Evolutionary conservation across 805 yeast genomes (phyloP).

Genomic region (Wickerhamiella siamensis): DNA sequence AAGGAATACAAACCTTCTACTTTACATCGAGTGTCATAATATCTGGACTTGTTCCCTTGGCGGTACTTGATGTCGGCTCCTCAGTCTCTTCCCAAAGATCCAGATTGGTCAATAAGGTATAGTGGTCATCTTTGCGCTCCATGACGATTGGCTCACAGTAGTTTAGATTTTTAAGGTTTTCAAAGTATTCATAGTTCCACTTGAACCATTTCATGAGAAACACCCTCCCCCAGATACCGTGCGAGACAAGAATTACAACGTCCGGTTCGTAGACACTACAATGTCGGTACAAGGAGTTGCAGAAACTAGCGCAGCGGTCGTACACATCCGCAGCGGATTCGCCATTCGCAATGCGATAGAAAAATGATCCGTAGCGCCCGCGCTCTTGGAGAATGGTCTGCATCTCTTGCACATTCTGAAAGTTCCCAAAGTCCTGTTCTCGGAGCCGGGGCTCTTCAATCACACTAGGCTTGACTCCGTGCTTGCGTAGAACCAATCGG

Average conservation of each 20-base stretch:
- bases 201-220: constrained; percentile 89
- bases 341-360: constrained; percentile 82
- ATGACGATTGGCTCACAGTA: constrained; percentile 73
- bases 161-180: constrained; percentile 64
- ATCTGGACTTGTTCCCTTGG: background rate
- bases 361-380: constrained; percentile 76
- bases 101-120: constrained; percentile 43
- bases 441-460: constrained; percentile 84
- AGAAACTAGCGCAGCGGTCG: constrained; percentile 81
- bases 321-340: constrained; percentile 94
- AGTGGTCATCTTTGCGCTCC: constrained; percentile 42
- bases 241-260: constrained; percentile 73
- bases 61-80: background rate
- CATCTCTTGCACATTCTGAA: constrained; percentile 65
- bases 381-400: constrained; percentile 69
- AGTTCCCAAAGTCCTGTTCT: constrained; percentile 92
- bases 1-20: no score
- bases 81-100: constrained; percentile 50
- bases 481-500: constrained; percentile 34
- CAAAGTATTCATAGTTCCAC: constrained; percentile 85
- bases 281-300: constrained; percentile 73
- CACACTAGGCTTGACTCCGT: constrained; percentile 36
- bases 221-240: constrained; percentile 89
- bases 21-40: background rate
- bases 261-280: constrained; percentile 56